Percentiles rank a stretch among this genome's conserved stretches.
Conservation (phyloP, 495 filamentous ascomycete genomes). For the Daldinia grandis region DNA sequence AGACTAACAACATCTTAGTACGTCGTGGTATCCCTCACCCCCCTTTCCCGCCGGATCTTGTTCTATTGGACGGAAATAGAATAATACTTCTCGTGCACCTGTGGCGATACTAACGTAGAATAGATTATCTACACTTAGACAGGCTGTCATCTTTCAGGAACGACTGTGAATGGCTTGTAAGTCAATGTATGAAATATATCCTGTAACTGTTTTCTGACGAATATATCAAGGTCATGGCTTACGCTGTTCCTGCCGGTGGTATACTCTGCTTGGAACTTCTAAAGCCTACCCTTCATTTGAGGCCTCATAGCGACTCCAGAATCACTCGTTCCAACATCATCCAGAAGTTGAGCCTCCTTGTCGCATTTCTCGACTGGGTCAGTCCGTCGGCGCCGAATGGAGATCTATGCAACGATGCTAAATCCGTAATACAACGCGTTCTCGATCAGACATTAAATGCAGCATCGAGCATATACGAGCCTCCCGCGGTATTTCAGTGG, state of each 20-base stretch:
- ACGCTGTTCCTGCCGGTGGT: conserved; percentile 65
- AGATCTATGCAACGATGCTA: conserved; percentile 57
- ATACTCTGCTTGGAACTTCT: conserved; percentile 70
- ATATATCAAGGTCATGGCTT: conserved; percentile 56
- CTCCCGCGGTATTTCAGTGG: conserved; percentile 30
- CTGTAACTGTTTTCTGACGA: conserved; percentile 18
- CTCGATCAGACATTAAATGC: conserved; percentile 57
- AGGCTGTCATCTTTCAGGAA: conserved; percentile 57
- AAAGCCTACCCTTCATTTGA: conserved; percentile 57
- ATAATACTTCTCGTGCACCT: neutral
- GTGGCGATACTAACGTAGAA: neutral
- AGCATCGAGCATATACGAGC: conserved; percentile 25
- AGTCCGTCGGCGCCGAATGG: conserved; percentile 64
- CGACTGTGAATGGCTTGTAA: conserved; percentile 66
- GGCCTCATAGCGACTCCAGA: conserved; percentile 49
- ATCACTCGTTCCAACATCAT: conserved; percentile 67
- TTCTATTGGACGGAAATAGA: neutral
- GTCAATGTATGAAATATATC: conserved; percentile 28
- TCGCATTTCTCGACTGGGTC: conserved; percentile 66
- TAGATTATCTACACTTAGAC: conserved; percentile 56
- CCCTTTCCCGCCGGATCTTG: neutral
- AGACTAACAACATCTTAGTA: conserved; percentile 18
- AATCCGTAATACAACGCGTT: conserved; percentile 54
- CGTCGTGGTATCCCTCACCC: conserved; percentile 21
- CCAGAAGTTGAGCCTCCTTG: conserved; percentile 70